Percentiles rank a stretch among this genome's conserved stretches.
These are phyloP conservation scores for Apiotrichum gracile DNA, from an alignment of 1,284 basidiomycete genomes.

Conservation along the genomic window DNA sequence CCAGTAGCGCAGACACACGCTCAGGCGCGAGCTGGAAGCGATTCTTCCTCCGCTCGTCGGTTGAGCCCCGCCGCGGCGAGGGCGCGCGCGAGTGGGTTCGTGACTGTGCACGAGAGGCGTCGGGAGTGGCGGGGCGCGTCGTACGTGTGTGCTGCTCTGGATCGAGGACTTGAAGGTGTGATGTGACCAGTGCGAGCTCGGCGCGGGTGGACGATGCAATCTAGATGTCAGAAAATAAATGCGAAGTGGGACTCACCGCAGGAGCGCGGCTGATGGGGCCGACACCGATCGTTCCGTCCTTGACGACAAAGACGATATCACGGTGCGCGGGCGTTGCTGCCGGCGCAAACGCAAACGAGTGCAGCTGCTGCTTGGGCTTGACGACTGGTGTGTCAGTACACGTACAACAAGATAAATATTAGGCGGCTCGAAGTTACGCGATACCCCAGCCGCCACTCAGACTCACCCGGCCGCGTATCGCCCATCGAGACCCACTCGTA, in stretches of 20 bases:
- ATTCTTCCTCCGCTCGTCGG: conserved; percentile 23
- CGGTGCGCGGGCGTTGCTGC: conserved; percentile 7
- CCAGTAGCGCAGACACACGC: conserved; percentile 26
- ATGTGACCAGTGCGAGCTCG: conserved; percentile 21
- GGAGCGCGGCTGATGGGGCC: conserved; percentile 30
- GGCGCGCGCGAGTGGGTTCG: background rate
- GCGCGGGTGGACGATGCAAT: conserved; percentile 19
- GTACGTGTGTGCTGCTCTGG: conserved; percentile 12
- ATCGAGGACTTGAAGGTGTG: conserved; percentile 13
- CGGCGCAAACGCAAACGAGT: conserved; percentile 36
- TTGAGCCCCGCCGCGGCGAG: background rate
- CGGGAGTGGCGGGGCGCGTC: background rate
- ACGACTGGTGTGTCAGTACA: conserved; percentile 26
- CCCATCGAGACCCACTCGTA: conserved; percentile 35
- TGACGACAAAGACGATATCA: conserved; percentile 39
- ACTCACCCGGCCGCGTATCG: conserved; percentile 34
- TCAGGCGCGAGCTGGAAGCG: conserved; percentile 40
- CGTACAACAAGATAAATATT: no score
- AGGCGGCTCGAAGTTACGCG: no score
- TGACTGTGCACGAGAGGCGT: background rate
- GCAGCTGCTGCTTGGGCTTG: conserved; percentile 32
- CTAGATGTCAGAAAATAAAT: conserved; percentile 2
- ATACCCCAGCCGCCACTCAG: no score
- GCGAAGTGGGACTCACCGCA: conserved; percentile 17
- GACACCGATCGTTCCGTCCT: conserved; percentile 38